Evolutionary conservation across 164 flowering plant species (phyloP).

Genomic region (Sedum album): DNA sequence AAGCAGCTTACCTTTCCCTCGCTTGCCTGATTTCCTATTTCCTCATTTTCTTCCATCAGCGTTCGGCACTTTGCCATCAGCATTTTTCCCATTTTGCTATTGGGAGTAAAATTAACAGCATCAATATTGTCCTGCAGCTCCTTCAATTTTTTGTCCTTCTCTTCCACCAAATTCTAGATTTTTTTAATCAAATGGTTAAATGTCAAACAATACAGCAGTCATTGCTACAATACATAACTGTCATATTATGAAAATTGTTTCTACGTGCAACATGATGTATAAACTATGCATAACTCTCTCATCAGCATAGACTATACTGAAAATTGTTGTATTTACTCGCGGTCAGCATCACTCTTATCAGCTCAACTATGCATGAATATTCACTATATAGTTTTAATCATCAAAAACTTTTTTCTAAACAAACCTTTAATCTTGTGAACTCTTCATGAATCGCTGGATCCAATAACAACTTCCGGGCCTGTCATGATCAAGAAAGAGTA

Average conservation of each 20-base stretch:
- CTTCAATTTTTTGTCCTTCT: constrained; percentile 89
- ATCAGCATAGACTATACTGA: no score
- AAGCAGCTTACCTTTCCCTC: constrained; percentile 80
- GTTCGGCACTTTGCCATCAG: constrained; percentile 94
- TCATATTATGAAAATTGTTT: no score
- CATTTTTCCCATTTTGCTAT: constrained; percentile 96
- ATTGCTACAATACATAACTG: no score
- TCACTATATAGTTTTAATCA: no score
- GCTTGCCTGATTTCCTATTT: constrained; percentile 80
- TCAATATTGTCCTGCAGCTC: constrained; percentile 85
- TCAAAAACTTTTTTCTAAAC: neutral
- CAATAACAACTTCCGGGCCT: constrained; percentile 86
- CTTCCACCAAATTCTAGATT: constrained; percentile 85
- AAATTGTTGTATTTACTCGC: neutral
- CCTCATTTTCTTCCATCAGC: constrained; percentile 95
- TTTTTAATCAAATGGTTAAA: constrained; percentile 10
- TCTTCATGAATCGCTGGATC: constrained; percentile 99
- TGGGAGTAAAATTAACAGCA: constrained; percentile 83
- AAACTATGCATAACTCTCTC: no score
- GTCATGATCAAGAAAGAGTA: constrained; percentile 6
- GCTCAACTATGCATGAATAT: neutral
- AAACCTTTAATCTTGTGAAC: constrained; percentile 89
- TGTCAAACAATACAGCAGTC: no score
- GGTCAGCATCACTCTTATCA: neutral
- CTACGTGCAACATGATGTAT: no score